Conservation (phyloP, 108 stramenopile genomes). For the Nitzschia inconspicua region DNA sequence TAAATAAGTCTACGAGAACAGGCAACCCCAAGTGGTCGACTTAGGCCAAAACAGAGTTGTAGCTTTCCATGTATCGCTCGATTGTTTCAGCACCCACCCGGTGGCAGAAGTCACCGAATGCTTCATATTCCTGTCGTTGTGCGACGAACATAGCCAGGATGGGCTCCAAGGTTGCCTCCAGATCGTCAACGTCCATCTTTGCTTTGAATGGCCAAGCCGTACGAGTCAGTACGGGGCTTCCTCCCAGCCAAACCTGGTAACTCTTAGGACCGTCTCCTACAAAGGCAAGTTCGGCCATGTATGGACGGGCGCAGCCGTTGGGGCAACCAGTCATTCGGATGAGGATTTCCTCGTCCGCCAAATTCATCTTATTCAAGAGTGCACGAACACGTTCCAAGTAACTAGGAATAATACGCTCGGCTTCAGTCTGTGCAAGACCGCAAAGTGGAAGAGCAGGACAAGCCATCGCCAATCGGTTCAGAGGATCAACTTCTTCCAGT, state of each 20-base stretch:
- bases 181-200: slow-evolving; percentile 72
- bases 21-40: no score
- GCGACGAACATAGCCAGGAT: slow-evolving; percentile 85
- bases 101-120: slow-evolving; percentile 91
- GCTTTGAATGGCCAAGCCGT: slow-evolving; percentile 90
- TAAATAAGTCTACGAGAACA: no score
- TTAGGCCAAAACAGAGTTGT: no score
- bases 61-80: slow-evolving; percentile 50
- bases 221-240: slow-evolving; percentile 88
- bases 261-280: slow-evolving; percentile 94
- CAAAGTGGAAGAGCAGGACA: slow-evolving; percentile 97
- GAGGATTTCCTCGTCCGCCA: slow-evolving; percentile 90
- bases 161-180: slow-evolving; percentile 88
- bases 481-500: slow-evolving; percentile 88
- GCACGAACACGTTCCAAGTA: slow-evolving; percentile 84
- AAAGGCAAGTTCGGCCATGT: slow-evolving; percentile 99
- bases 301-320: slow-evolving; percentile 97
- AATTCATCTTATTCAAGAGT: slow-evolving; percentile 77
- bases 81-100: slow-evolving; percentile 82
- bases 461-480: slow-evolving; percentile 88
- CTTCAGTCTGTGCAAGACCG: slow-evolving; percentile 96
- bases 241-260: slow-evolving; percentile 97
- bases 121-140: slow-evolving; percentile 79
- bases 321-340: slow-evolving; percentile 99
- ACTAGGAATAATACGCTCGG: slow-evolving; percentile 91